Evolutionary conservation across 208 protist genomes (phyloP).

Genomic region (Trypanosoma lewisi): DNA sequence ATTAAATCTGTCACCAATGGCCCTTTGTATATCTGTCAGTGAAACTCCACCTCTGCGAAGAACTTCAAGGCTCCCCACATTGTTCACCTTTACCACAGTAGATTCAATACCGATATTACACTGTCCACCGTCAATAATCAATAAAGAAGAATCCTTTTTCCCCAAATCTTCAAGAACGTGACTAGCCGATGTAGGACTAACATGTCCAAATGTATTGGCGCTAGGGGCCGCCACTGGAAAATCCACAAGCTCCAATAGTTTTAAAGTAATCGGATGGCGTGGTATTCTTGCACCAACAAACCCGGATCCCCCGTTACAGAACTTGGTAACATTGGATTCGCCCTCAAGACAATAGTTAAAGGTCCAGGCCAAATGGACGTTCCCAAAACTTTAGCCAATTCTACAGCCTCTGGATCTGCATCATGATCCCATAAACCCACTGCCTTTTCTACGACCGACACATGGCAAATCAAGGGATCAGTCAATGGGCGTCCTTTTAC

Average conservation of each 20-base stretch:
- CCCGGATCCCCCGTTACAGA: constrained; percentile 84
- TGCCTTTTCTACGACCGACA: constrained; percentile 64
- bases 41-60: constrained; percentile 79
- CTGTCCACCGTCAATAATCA: constrained; percentile 86
- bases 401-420: constrained; percentile 37
- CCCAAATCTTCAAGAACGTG: constrained; percentile 93
- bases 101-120: constrained; percentile 93
- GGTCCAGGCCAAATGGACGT: constrained; percentile 90
- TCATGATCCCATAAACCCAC: constrained; percentile 60
- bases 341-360: constrained; percentile 87
- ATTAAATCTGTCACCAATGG: constrained; percentile 35
- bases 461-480: constrained; percentile 97
- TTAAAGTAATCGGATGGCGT: constrained; percentile 59
- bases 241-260: constrained; percentile 58
- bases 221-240: constrained; percentile 90
- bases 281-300: constrained; percentile 89
- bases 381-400: constrained; percentile 63
- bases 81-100: constrained; percentile 84
- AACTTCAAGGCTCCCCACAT: constrained; percentile 56
- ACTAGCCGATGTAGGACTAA: constrained; percentile 86
- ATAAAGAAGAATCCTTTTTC: constrained; percentile 57
- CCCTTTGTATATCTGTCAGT: constrained; percentile 60
- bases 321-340: constrained; percentile 52
- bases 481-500: constrained; percentile 95
- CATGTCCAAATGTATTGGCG: constrained; percentile 93